These are phyloP conservation scores for Oryza glumipatula DNA, from an alignment of 176 grass and related monocot species.

Conservation along the genomic window DNA sequence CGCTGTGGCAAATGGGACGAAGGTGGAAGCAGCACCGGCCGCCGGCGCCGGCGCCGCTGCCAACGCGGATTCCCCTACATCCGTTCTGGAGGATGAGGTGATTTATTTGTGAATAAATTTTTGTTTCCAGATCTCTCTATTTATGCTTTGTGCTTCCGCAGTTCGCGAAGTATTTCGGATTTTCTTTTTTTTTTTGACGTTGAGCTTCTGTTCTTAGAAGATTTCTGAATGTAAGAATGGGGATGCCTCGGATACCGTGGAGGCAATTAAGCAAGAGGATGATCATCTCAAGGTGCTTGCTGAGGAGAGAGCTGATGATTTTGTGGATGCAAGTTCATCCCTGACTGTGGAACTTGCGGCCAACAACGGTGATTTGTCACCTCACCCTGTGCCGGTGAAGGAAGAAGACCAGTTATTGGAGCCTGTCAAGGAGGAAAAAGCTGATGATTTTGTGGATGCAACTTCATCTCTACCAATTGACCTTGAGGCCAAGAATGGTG, in stretches of 20 bases:
- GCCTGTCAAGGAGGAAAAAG: slow-evolving; percentile 25
- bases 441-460: slow-evolving; percentile 10
- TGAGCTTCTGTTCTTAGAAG: slow-evolving; percentile 42
- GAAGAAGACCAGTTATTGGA: slow-evolving; percentile 24
- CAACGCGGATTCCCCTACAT: slow-evolving; percentile 80
- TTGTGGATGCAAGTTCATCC: slow-evolving; percentile 29
- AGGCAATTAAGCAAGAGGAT: slow-evolving; percentile 35
- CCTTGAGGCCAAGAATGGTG: slow-evolving; percentile 80
- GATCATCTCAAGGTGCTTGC: not conserved
- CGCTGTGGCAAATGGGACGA: slow-evolving; percentile 42
- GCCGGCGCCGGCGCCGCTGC: not conserved
- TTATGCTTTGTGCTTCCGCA: not conserved
- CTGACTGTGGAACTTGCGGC: slow-evolving; percentile 39
- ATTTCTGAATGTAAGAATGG: slow-evolving; percentile 14
- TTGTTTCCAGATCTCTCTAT: not conserved
- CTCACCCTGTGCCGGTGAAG: slow-evolving; percentile 7
- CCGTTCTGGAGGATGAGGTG: slow-evolving; percentile 91
- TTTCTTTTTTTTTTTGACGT: not conserved
- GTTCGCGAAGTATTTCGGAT: slow-evolving; percentile 1
- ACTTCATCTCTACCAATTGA: slow-evolving; percentile 48
- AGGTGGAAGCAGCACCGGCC: slow-evolving; percentile 27
- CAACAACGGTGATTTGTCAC: not conserved
- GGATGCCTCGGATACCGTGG: not conserved
- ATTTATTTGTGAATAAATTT: not conserved
- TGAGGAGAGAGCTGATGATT: slow-evolving; percentile 5